Evolutionary conservation across 2,329 filamentous ascomycete genomes (phyloP).

Genomic region (Amauroascus niger): DNA sequence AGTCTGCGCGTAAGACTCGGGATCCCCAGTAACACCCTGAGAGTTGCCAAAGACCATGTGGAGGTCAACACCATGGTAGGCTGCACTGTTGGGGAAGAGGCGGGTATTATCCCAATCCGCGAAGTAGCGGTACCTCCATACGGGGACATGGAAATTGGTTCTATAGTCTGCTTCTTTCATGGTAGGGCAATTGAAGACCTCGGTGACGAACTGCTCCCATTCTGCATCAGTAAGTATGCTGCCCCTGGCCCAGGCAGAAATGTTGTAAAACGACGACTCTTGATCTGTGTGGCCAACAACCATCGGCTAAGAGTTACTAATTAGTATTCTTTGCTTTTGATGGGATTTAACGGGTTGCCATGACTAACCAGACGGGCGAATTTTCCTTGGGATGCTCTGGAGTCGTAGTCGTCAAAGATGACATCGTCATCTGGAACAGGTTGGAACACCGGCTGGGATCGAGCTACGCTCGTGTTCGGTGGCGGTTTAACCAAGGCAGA

Average conservation of each 20-base stretch:
- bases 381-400: slow-evolving; percentile 18
- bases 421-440: slow-evolving; percentile 31
- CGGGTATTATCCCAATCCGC: slow-evolving; percentile 23
- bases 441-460: slow-evolving; percentile 29
- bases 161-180: slow-evolving; percentile 16
- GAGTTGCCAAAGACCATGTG: slow-evolving; percentile 26
- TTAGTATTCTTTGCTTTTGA: not conserved
- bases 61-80: slow-evolving; percentile 23
- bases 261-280: slow-evolving; percentile 22
- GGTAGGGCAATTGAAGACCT: slow-evolving; percentile 23
- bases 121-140: slow-evolving; percentile 25
- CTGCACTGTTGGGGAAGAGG: slow-evolving; percentile 17
- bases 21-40: slow-evolving; percentile 32
- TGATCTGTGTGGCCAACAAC: slow-evolving; percentile 15
- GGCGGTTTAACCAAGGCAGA: slow-evolving; percentile 26
- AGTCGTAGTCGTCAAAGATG: slow-evolving; percentile 35
- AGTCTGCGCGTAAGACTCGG: slow-evolving; percentile 52
- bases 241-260: slow-evolving; percentile 17
- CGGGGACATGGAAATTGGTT: slow-evolving; percentile 17
- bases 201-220: slow-evolving; percentile 17
- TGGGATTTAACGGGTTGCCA: not conserved
- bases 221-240: slow-evolving; percentile 15
- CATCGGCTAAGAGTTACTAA: slow-evolving; percentile 15
- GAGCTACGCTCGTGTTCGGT: not conserved
- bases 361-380: slow-evolving; percentile 29